Evolutionary conservation across 768 basidiomycete genomes (phyloP).

Genomic region (Phlebiopsis flavidoalba): DNA sequence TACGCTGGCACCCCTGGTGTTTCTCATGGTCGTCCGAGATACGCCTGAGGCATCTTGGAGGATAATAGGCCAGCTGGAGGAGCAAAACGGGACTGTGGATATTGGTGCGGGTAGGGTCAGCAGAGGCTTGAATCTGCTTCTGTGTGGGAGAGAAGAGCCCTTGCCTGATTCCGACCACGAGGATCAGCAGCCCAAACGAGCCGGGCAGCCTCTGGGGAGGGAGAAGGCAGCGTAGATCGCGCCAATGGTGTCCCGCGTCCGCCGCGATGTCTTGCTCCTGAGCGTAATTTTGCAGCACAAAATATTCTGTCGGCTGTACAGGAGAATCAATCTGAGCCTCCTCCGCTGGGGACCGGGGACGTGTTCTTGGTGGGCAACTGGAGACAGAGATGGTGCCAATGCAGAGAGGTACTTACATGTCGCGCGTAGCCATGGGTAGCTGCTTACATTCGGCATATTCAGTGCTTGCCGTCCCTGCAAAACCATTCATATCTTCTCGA

Average conservation of each 20-base stretch:
- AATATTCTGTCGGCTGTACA: slow-evolving; percentile 29
- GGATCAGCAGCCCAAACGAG: slow-evolving; percentile 37
- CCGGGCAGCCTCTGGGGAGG: slow-evolving; percentile 31
- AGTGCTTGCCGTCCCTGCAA: slow-evolving; percentile 60
- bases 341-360: slow-evolving; percentile 56
- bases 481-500: slow-evolving; percentile 57
- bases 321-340: slow-evolving; percentile 11
- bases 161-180: slow-evolving; percentile 26
- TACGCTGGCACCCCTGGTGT: slow-evolving; percentile 66
- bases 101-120: slow-evolving; percentile 1
- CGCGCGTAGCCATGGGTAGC: too few relatives aligned
- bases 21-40: slow-evolving; percentile 63
- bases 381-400: slow-evolving; percentile 77
- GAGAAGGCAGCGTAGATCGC: slow-evolving; percentile 15
- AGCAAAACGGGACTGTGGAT: slow-evolving; percentile 24
- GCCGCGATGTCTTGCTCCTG: slow-evolving; percentile 51
- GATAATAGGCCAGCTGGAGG: slow-evolving; percentile 34
- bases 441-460: not conserved
- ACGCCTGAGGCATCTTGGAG: slow-evolving; percentile 45
- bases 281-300: slow-evolving; percentile 40
- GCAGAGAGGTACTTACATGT: slow-evolving; percentile 42
- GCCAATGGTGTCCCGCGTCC: not conserved
- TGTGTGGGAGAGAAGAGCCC: slow-evolving; percentile 38
- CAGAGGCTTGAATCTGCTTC: not conserved
- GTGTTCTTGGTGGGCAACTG: slow-evolving; percentile 72